These are phyloP conservation scores for Aspergillus aculeatinus DNA, from an alignment of 2,329 filamentous ascomycete genomes.

Conservation along the genomic window DNA sequence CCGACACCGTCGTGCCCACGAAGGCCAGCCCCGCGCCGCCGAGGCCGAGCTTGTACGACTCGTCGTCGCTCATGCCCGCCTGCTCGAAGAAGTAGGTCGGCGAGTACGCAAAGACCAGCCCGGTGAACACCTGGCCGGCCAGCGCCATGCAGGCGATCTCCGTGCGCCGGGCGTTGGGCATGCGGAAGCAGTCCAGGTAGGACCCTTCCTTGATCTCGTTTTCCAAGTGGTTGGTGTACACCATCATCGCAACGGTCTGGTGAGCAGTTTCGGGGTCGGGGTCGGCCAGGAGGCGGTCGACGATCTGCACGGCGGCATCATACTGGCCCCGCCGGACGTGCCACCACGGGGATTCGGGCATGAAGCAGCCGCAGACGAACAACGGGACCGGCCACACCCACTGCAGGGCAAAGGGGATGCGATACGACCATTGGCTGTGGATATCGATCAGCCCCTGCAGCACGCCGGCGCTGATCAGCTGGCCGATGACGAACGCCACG, in stretches of 20 bases:
- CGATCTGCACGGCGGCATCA: slow-evolving; percentile 42
- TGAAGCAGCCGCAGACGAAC: slow-evolving; percentile 44
- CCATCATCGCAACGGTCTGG: slow-evolving; percentile 55
- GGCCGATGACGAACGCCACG: slow-evolving; percentile 59
- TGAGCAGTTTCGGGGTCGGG: slow-evolving; percentile 38
- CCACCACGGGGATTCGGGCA: slow-evolving; percentile 55
- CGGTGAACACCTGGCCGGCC: slow-evolving; percentile 34
- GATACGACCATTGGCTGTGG: slow-evolving; percentile 50
- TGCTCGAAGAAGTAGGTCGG: slow-evolving; percentile 39
- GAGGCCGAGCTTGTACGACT: slow-evolving; percentile 45
- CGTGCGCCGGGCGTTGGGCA: slow-evolving; percentile 39
- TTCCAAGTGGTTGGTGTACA: slow-evolving; percentile 53
- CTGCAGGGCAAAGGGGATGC: slow-evolving; percentile 53
- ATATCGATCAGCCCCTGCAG: slow-evolving; percentile 41
- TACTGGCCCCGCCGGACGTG: slow-evolving; percentile 45
- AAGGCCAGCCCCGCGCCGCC: slow-evolving; percentile 64
- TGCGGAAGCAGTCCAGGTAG: slow-evolving; percentile 33
- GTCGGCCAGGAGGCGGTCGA: slow-evolving; percentile 39
- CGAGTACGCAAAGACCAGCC: slow-evolving; percentile 31
- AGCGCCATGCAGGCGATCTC: slow-evolving; percentile 42
- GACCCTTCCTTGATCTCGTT: slow-evolving; percentile 18
- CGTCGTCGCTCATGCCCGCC: slow-evolving; percentile 45
- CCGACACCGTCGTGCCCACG: slow-evolving; percentile 53
- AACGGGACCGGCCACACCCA: slow-evolving; percentile 54
- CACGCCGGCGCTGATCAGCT: slow-evolving; percentile 53